A percentile compares a stretch with the other conserved stretches of the same genome.
phyloP scores from a whole-genome alignment of 2,329 filamentous ascomycete genomes.

The Paecilomyces variotii region DNA sequence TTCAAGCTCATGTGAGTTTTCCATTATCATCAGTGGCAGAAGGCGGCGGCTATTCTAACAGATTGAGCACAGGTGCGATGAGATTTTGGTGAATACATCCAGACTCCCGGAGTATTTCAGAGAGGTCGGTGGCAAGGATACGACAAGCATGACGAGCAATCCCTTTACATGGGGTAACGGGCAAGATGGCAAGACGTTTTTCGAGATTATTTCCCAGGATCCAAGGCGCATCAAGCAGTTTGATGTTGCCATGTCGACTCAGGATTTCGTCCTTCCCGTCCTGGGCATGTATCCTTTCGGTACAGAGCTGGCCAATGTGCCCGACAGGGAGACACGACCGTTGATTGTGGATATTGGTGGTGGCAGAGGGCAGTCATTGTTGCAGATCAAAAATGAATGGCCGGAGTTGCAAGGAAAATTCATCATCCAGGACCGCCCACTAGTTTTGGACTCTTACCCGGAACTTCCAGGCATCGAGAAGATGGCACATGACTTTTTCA shows the following conservation, averaged over 20 bases:
- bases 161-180: slow-evolving; percentile 15
- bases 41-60: background rate
- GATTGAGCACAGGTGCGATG: slow-evolving; percentile 9
- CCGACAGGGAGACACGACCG: slow-evolving; percentile 1
- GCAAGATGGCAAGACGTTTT: slow-evolving; percentile 15
- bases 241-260: slow-evolving; percentile 11
- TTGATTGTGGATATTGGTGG: slow-evolving; percentile 10
- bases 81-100: slow-evolving; percentile 14
- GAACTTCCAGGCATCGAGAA: slow-evolving; percentile 17
- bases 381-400: slow-evolving; percentile 11
- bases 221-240: slow-evolving; percentile 15
- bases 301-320: slow-evolving; percentile 1
- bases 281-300: slow-evolving; percentile 15
- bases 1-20: slow-evolving; percentile 15
- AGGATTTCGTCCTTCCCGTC: slow-evolving; percentile 11
- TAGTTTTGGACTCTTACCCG: slow-evolving; percentile 14
- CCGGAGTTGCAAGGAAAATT: slow-evolving; percentile 11
- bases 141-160: slow-evolving; percentile 8
- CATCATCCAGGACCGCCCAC: slow-evolving; percentile 18
- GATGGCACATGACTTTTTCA: slow-evolving; percentile 21
- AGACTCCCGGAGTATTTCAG: slow-evolving; percentile 14
- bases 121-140: slow-evolving; percentile 7
- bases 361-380: slow-evolving; percentile 12
- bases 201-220: slow-evolving; percentile 15
- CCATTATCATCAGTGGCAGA: background rate